A percentile compares a stretch with the other conserved stretches of the same genome.
phyloP scores from a whole-genome alignment of 2,329 filamentous ascomycete genomes.

The Aspergillus fumigatiaffinis region DNA sequence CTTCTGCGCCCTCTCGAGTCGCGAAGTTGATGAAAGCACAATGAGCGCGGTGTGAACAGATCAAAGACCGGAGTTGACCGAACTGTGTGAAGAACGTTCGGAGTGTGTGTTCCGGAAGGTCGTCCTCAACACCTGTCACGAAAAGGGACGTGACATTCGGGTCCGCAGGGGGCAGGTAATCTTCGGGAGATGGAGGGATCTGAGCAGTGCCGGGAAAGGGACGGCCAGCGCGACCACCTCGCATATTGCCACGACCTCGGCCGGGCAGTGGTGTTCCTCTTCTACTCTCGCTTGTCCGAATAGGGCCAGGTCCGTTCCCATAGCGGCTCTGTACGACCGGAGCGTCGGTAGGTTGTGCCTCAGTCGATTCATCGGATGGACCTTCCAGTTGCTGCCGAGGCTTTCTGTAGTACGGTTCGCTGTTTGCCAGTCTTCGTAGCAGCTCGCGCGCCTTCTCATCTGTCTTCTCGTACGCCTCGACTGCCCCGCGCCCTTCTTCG shows the following conservation, averaged over 20 bases:
- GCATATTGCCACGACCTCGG: constrained; percentile 44
- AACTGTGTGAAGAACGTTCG: constrained; percentile 85
- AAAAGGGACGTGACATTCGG: constrained; percentile 88
- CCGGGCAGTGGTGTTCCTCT: constrained; percentile 37
- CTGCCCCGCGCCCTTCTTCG: constrained; percentile 78
- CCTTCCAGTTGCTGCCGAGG: constrained; percentile 66
- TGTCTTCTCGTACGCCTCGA: constrained; percentile 93
- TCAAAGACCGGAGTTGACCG: constrained; percentile 84
- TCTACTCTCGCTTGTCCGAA: constrained; percentile 65
- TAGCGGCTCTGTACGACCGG: constrained; percentile 39
- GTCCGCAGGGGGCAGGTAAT: constrained; percentile 81
- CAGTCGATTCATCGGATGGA: constrained; percentile 36
- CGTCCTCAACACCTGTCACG: constrained; percentile 91
- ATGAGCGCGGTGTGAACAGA: constrained; percentile 95
- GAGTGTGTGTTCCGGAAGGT: constrained; percentile 86
- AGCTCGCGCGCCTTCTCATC: constrained; percentile 95
- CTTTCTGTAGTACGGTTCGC: constrained; percentile 93
- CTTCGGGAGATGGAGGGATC: constrained; percentile 74
- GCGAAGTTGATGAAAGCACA: constrained; percentile 96
- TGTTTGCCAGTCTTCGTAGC: constrained; percentile 76
- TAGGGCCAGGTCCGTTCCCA: constrained; percentile 56
- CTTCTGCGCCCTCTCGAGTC: constrained; percentile 77
- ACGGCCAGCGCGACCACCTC: constrained; percentile 49
- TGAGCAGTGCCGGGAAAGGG: constrained; percentile 68
- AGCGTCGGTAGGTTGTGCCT: constrained; percentile 40